A percentile compares a stretch with the other conserved stretches of the same genome.
Evolutionary conservation across 768 basidiomycete genomes (phyloP).

Genomic region (Psilocybe tampanensis): DNA sequence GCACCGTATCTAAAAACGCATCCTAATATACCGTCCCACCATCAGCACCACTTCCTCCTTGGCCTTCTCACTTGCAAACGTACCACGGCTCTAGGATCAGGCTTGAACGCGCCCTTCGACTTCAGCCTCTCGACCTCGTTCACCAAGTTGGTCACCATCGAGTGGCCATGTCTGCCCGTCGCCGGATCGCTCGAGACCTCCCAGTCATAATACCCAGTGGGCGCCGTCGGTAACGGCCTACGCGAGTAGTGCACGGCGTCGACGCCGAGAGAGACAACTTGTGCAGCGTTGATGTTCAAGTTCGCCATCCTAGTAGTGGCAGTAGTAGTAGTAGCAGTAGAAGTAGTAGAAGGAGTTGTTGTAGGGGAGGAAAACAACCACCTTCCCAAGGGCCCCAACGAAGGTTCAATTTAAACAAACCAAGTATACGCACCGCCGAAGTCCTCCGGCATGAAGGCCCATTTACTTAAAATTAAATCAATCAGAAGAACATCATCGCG

Average conservation of each 20-base stretch:
- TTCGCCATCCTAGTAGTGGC: too few relatives aligned
- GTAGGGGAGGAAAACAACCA: too few relatives aligned
- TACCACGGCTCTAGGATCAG: slow-evolving; percentile 11
- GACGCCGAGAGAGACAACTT: slow-evolving; percentile 6
- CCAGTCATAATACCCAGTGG: slow-evolving; percentile 21
- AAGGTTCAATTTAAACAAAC: too few relatives aligned
- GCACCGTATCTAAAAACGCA: slow-evolving; percentile 5
- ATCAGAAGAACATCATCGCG: too few relatives aligned
- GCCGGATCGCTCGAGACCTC: slow-evolving; percentile 16
- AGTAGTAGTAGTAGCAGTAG: too few relatives aligned
- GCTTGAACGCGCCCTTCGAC: slow-evolving; percentile 15
- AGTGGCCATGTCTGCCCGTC: slow-evolving; percentile 10
- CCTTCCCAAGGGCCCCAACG: too few relatives aligned
- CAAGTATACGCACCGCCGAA: too few relatives aligned
- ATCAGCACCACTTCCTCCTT: too few relatives aligned
- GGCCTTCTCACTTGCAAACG: too few relatives aligned
- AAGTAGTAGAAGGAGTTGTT: too few relatives aligned
- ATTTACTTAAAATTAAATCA: too few relatives aligned
- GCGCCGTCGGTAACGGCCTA: slow-evolving; percentile 14
- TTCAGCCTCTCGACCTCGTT: slow-evolving; percentile 10
- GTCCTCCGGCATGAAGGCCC: too few relatives aligned
- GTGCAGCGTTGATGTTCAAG: slow-evolving; percentile 4
- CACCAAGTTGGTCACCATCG: slow-evolving; percentile 9
- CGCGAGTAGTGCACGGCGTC: slow-evolving; percentile 16
- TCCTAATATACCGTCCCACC: not conserved